phyloP scores from a whole-genome alignment of 2,329 filamentous ascomycete genomes.

The Ceratocystis colombiana region DNA sequence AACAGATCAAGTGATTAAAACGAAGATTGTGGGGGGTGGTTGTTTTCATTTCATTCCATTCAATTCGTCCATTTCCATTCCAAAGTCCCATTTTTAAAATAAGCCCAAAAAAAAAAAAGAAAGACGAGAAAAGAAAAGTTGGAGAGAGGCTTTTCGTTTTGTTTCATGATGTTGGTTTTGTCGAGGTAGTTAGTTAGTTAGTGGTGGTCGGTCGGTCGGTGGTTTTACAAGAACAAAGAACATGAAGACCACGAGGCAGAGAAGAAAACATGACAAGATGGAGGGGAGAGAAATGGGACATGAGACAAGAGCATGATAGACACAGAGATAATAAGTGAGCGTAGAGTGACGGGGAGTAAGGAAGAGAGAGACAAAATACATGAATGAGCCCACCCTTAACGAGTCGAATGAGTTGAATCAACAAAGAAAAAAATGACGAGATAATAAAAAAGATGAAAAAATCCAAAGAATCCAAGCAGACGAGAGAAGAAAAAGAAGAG shows the following conservation, averaged over 20 bases:
- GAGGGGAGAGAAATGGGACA: background rate
- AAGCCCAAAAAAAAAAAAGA: no score
- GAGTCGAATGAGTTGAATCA: background rate
- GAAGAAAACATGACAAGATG: background rate
- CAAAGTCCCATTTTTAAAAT: no score
- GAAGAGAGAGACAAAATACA: background rate
- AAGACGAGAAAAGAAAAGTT: background rate
- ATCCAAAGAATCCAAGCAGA: background rate
- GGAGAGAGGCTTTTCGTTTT: background rate
- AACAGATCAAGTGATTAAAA: no score
- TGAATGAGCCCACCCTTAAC: background rate
- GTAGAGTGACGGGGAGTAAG: background rate
- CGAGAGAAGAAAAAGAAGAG: background rate
- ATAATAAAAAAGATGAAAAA: conserved; percentile 6
- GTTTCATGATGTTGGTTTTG: background rate
- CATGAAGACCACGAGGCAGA: background rate
- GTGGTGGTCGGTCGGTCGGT: no score
- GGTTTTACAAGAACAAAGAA: background rate
- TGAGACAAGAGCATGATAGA: background rate
- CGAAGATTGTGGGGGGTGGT: no score
- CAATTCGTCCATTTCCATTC: no score
- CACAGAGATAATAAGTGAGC: background rate
- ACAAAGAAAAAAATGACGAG: background rate
- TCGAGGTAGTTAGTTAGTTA: background rate
- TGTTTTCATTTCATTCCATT: no score